These are phyloP conservation scores for Fusarium xylarioides DNA, from an alignment of 2,329 filamentous ascomycete genomes.

Conservation along the genomic window DNA sequence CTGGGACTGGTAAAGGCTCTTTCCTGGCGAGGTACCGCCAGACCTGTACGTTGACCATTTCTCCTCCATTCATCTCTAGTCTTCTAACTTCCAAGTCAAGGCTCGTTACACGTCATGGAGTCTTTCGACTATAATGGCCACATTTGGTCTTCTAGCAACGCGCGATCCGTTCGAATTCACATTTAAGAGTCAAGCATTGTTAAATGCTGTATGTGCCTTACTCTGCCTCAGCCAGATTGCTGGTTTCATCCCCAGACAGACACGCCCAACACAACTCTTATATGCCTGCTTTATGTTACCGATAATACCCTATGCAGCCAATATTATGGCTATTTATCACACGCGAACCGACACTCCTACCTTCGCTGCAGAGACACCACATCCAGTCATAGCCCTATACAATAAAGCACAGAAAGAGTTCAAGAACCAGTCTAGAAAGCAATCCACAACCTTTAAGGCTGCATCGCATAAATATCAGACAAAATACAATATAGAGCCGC, in stretches of 20 bases:
- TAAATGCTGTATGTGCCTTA: background rate
- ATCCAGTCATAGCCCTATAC: constrained; percentile 31
- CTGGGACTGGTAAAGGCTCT: background rate
- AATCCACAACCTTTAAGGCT: constrained; percentile 49
- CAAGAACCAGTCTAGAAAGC: constrained; percentile 44
- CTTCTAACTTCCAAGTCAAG: background rate
- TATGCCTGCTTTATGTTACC: background rate
- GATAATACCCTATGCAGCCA: background rate
- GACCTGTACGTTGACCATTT: background rate
- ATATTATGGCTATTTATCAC: background rate
- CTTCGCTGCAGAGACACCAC: background rate
- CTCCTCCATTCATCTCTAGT: rapidly evolving
- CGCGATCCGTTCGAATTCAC: background rate
- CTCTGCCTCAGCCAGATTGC: background rate
- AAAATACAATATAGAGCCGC: constrained; percentile 54
- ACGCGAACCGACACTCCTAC: background rate
- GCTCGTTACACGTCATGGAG: background rate
- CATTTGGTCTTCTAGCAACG: background rate
- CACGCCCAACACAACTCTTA: background rate
- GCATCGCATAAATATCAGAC: constrained; percentile 54
- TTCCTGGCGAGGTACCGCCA: background rate
- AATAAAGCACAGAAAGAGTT: constrained; percentile 46
- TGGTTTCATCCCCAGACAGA: background rate
- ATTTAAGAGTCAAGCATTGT: background rate
- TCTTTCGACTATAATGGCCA: background rate